Conservation (phyloP, 2,329 filamentous ascomycete species). For the Aspergillus quadricinctus region DNA sequence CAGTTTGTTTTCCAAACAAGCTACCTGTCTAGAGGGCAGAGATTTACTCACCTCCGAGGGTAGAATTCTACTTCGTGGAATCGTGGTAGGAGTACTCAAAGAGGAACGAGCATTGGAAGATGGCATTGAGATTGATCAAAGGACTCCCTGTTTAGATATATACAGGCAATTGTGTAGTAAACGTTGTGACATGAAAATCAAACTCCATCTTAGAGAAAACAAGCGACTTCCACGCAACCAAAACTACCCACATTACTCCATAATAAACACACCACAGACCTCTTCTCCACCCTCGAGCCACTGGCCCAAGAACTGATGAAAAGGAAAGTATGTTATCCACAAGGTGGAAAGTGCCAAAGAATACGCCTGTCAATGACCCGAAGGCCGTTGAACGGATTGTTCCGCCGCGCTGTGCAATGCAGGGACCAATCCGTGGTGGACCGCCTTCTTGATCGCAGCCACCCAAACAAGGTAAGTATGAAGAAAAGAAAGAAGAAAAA, state of each 20-base stretch:
- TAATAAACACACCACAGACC: not conserved
- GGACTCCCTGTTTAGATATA: too few species aligned
- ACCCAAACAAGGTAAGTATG: slow-evolving; percentile 51
- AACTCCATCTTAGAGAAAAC: too few species aligned
- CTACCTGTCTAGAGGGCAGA: not conserved
- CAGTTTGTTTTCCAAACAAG: not conserved
- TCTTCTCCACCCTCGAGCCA: slow-evolving; percentile 33
- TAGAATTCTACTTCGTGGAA: not conserved
- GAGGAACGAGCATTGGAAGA: not conserved
- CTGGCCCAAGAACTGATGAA: slow-evolving; percentile 31
- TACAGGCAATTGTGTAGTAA: too few species aligned
- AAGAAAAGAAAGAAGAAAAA: slow-evolving; percentile 42
- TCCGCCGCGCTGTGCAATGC: slow-evolving; percentile 57
- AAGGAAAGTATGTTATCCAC: slow-evolving; percentile 25
- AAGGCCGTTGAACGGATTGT: slow-evolving; percentile 30
- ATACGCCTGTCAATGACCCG: slow-evolving; percentile 39
- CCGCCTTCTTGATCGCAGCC: slow-evolving; percentile 45
- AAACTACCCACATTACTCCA: not conserved
- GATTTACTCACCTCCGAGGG: too few species aligned
- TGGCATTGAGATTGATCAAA: not conserved
- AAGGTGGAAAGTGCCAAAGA: slow-evolving; percentile 34
- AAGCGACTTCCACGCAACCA: too few species aligned
- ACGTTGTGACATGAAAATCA: too few species aligned
- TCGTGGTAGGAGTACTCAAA: not conserved
- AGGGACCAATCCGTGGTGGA: slow-evolving; percentile 47